phyloP scores from a whole-genome alignment of 1,284 basidiomycete species.

The Xerocomus amazonicus region DNA sequence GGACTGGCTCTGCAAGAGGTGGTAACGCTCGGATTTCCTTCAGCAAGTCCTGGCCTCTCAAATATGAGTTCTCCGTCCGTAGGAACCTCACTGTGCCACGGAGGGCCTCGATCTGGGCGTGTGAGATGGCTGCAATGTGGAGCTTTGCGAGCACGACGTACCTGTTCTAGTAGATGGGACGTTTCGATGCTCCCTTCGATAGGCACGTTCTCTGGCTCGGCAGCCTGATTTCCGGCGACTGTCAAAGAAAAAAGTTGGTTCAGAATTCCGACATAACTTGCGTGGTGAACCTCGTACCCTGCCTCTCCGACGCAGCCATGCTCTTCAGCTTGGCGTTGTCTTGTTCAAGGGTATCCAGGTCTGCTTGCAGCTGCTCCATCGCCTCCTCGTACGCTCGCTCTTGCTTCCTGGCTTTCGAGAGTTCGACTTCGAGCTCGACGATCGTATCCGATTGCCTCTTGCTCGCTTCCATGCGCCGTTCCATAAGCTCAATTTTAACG shows the following conservation, averaged over 20 bases:
- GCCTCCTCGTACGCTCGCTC: slow-evolving; percentile 89
- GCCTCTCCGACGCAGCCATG: slow-evolving; percentile 59
- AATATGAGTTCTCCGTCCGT: slow-evolving; percentile 86
- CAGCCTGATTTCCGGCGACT: slow-evolving; percentile 49
- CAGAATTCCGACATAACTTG: not conserved
- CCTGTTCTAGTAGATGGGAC: slow-evolving; percentile 82
- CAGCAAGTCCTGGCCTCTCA: slow-evolving; percentile 87
- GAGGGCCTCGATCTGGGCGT: slow-evolving; percentile 79
- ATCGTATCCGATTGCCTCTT: slow-evolving; percentile 88
- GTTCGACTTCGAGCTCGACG: slow-evolving; percentile 74
- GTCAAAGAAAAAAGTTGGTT: not conserved
- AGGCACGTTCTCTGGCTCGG: slow-evolving; percentile 59
- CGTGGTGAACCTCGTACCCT: slow-evolving; percentile 44
- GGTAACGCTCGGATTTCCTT: slow-evolving; percentile 77
- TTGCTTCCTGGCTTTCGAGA: slow-evolving; percentile 80
- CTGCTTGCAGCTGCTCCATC: slow-evolving; percentile 88
- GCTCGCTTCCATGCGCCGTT: slow-evolving; percentile 84
- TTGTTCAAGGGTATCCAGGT: slow-evolving; percentile 82
- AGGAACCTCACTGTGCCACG: slow-evolving; percentile 87
- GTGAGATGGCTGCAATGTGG: slow-evolving; percentile 11
- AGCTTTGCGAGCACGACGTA: slow-evolving; percentile 30
- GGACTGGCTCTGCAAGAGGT: slow-evolving; percentile 48
- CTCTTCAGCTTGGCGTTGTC: slow-evolving; percentile 83
- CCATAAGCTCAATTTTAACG: slow-evolving; percentile 94
- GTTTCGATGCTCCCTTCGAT: slow-evolving; percentile 81